These are phyloP conservation scores for Podaxis sp. DNA, from an alignment of 768 basidiomycete genomes.

Conservation along the genomic window DNA sequence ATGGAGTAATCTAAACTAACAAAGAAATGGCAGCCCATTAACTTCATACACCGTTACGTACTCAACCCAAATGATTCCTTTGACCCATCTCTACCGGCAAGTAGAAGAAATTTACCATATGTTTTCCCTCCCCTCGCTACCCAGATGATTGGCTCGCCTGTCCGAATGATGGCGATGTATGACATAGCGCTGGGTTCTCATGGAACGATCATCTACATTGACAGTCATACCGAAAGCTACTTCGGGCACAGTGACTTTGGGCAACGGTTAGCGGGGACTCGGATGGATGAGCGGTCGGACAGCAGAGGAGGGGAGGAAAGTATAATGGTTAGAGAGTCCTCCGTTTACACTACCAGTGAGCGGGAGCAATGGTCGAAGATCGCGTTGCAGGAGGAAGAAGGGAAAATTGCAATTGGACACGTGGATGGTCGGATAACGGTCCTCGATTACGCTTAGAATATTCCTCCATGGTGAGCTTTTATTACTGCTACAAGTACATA, in stretches of 20 bases:
- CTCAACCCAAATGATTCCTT: slow-evolving; percentile 46
- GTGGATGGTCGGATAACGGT: slow-evolving; percentile 50
- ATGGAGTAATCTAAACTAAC: not conserved
- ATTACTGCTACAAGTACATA: slow-evolving; percentile 17
- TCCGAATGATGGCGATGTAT: slow-evolving; percentile 55
- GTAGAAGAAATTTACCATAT: slow-evolving; percentile 45
- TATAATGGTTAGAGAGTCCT: slow-evolving; percentile 11
- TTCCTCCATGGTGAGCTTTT: not conserved
- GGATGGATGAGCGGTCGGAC: slow-evolving; percentile 17
- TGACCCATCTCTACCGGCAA: slow-evolving; percentile 23
- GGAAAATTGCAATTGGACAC: slow-evolving; percentile 43
- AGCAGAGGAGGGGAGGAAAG: slow-evolving; percentile 22
- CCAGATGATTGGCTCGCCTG: slow-evolving; percentile 50
- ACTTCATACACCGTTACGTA: slow-evolving; percentile 63
- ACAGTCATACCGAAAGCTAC: slow-evolving; percentile 57
- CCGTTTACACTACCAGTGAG: slow-evolving; percentile 33
- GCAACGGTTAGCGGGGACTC: slow-evolving; percentile 58
- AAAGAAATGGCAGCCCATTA: slow-evolving; percentile 46
- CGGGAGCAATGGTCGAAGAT: slow-evolving; percentile 51
- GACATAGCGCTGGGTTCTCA: slow-evolving; percentile 54
- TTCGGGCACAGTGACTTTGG: slow-evolving; percentile 45
- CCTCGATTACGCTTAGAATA: slow-evolving; percentile 44
- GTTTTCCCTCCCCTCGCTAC: slow-evolving; percentile 32
- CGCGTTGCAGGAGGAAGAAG: slow-evolving; percentile 47
- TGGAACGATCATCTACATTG: slow-evolving; percentile 68